A percentile compares a stretch with the other conserved stretches of the same genome.
Evolutionary conservation across 2,329 filamentous ascomycete genomes (phyloP).

Genomic region (Fusarium hostae): DNA sequence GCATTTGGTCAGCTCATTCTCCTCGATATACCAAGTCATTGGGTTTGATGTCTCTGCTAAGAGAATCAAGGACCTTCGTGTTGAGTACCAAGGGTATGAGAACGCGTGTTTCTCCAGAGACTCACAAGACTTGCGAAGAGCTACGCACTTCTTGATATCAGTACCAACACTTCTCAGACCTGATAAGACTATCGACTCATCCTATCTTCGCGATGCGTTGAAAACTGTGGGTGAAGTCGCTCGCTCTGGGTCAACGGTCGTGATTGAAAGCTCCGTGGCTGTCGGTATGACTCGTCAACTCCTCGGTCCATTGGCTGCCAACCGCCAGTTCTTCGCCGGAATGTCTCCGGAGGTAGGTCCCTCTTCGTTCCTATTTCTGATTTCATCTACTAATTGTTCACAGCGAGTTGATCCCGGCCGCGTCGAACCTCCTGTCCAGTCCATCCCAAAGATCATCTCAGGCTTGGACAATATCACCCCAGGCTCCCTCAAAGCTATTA

Average conservation of each 20-base stretch:
- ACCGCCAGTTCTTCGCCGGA: constrained; percentile 55
- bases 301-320: constrained; percentile 56
- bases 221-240: constrained; percentile 54
- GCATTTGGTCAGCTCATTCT: constrained; percentile 58
- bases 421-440: constrained; percentile 49
- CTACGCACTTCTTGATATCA: constrained; percentile 62
- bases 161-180: constrained; percentile 61
- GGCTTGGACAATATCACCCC: constrained; percentile 59
- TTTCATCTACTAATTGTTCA: neutral
- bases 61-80: constrained; percentile 49
- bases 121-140: constrained; percentile 50
- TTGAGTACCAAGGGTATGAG: constrained; percentile 32
- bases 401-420: constrained; percentile 64
- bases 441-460: constrained; percentile 64
- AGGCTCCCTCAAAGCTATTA: constrained; percentile 56
- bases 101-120: constrained; percentile 49
- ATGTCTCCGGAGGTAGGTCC: constrained; percentile 56
- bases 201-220: constrained; percentile 58
- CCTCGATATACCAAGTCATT: constrained; percentile 53
- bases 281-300: constrained; percentile 64
- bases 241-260: constrained; percentile 56
- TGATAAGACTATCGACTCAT: constrained; percentile 59
- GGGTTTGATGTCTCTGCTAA: constrained; percentile 58
- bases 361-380: accelerated
- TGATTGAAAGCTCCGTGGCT: constrained; percentile 63